Base-by-base conservation (phyloP, 1,284 basidiomycete species). In the Vanrija pseudolonga region DNA sequence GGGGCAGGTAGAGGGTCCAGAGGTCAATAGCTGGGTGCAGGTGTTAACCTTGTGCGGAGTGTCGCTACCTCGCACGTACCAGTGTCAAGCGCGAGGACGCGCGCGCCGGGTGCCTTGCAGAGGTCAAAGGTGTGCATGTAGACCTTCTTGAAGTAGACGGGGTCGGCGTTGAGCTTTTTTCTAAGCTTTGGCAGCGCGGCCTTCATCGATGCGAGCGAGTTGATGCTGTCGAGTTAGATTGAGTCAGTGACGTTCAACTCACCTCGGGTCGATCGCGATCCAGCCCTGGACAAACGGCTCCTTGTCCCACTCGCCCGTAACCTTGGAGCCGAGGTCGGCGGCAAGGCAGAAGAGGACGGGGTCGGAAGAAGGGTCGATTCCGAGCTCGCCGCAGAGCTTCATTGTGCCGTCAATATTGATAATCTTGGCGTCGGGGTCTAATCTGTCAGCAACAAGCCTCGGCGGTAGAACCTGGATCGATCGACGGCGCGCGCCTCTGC, bases 101-200 rank as follows among this genome's bases (percentile, higher is more conserved):
- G 78, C 37, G 81, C 79, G 0, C 92, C 92, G 52, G 88, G 85
- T 18, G 79, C 73, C 56, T 87, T 84, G 23, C 86, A 88, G 74
- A 97, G 90, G 57, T 87, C 84, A 68, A 97, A 98, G 0, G 90
- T 89, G 74, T 87, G 88, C 62, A 83, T 83, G 78, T 73, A 98
- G 11, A 97, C 90, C 60, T 85, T 84, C 60, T 83, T 83, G 78
- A 95, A 98, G 76, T 91, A 91, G 0, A 74, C 78, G 0, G 84
- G 79, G 66, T 94, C 86, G 7, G 80, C 78, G 22, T 80, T 81
- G 40, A 95, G 83, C 66, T 84, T 83, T 47, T 80, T 75, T 40
- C 85, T 81, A 53, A 95, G 76, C 28, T 76, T 78, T 2, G 79
- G 71, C 15, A 95, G 77, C 17, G 82, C 74, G 3, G 71, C 65